phyloP scores from a whole-genome alignment of 352 stramenopile species.

The Hyaloperonospora brassicae region DNA sequence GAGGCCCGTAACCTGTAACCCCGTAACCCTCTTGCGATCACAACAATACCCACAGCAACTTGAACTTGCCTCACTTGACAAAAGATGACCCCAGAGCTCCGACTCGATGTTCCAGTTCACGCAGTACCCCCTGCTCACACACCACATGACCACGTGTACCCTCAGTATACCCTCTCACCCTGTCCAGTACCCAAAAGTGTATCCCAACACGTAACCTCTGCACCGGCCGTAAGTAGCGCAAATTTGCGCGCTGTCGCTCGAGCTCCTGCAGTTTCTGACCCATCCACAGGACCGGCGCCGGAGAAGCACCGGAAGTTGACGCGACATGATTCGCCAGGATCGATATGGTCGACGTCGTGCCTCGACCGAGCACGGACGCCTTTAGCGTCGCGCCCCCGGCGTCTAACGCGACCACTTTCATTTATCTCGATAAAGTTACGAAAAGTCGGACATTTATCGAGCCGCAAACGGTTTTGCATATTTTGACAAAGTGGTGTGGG shows the following conservation, averaged over 20 bases:
- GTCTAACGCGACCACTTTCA: slow-evolving; percentile 48
- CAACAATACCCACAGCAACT: slow-evolving; percentile 1
- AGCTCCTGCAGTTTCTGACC: slow-evolving; percentile 46
- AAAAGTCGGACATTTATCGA: too few relatives aligned
- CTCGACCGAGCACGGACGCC: slow-evolving; percentile 33
- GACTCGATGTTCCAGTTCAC: slow-evolving; percentile 77
- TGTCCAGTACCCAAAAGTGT: neutral
- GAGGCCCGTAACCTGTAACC: too few relatives aligned
- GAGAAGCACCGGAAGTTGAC: slow-evolving; percentile 16
- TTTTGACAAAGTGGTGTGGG: too few relatives aligned
- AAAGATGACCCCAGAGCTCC: slow-evolving; percentile 41
- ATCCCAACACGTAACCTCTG: slow-evolving; percentile 29
- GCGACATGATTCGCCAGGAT: slow-evolving; percentile 52
- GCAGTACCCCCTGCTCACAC: slow-evolving; percentile 50
- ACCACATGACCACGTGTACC: neutral
- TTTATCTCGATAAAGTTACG: slow-evolving; percentile 4
- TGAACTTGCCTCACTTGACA: slow-evolving; percentile 37
- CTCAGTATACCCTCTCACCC: too few relatives aligned
- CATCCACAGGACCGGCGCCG: slow-evolving; percentile 21
- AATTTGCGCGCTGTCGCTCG: slow-evolving; percentile 41
- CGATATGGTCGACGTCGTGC: neutral
- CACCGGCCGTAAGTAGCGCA: slow-evolving; percentile 37
- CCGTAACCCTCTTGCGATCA: too few relatives aligned
- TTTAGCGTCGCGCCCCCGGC: slow-evolving; percentile 56
- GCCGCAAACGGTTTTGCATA: too few relatives aligned